phyloP scores from a whole-genome alignment of 352 stramenopile genomes.

The Pythium aphanidermatum region DNA sequence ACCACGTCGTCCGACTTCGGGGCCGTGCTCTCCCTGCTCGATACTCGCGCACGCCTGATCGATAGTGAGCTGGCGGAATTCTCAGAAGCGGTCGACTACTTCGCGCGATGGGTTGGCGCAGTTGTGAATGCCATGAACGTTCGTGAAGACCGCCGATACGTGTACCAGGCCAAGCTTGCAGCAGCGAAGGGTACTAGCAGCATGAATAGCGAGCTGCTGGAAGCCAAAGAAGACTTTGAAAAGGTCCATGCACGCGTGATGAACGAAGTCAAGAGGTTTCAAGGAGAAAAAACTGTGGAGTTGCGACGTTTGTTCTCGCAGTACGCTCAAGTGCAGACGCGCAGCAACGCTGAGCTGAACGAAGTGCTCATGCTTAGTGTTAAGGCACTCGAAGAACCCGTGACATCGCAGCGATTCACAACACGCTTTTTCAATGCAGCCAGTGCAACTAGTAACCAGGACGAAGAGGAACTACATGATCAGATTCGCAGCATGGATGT shows the following conservation, averaged over 20 bases:
- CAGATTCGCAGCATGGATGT: constrained; percentile 24
- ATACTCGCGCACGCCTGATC: constrained; percentile 70
- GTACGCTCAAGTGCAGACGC: constrained; percentile 53
- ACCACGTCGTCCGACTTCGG: constrained; percentile 59
- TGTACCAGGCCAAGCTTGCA: constrained; percentile 73
- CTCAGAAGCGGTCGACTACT: constrained; percentile 52
- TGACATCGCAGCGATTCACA: constrained; percentile 36
- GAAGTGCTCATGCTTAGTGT: constrained; percentile 39
- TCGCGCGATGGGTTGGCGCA: constrained; percentile 67
- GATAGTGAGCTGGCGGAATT: constrained; percentile 70
- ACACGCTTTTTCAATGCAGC: constrained; percentile 23
- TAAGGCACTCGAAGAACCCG: constrained; percentile 32
- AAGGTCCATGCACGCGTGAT: constrained; percentile 71
- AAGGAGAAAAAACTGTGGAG: constrained; percentile 64
- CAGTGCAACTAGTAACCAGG: constrained; percentile 19
- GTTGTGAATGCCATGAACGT: constrained; percentile 66
- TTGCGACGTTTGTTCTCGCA: constrained; percentile 67
- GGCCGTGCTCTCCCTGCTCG: constrained; percentile 53
- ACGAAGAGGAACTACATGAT: constrained; percentile 18
- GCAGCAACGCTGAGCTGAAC: constrained; percentile 44
- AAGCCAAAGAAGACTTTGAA: constrained; percentile 72
- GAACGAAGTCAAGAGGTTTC: constrained; percentile 64
- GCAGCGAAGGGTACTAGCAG: constrained; percentile 23
- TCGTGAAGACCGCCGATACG: constrained; percentile 68
- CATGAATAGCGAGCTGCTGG: constrained; percentile 38